Evolutionary conservation across 495 filamentous ascomycete genomes (phyloP), one percentile per base, ranked within the genome.

Genomic region (Aspergillus hancockii): DNA sequence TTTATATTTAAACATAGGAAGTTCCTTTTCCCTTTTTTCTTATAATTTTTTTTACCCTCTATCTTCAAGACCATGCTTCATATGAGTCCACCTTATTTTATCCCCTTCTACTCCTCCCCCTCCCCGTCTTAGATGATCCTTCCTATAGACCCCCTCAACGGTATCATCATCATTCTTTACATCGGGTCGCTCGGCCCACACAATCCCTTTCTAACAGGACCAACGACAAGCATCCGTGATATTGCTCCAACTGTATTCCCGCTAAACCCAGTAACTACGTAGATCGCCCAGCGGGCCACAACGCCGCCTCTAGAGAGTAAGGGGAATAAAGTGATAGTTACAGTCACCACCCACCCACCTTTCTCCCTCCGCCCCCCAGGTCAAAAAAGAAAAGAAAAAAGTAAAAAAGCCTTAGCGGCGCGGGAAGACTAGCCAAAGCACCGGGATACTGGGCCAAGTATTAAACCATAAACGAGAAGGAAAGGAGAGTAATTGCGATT

Each of bases 181-280:
- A 60, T 58, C 61, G 61, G 64, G 58, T 63, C 54, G 59, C 54
- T 60, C 61, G 65, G 59, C 60, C 65, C 65, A 67, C 64, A 63
- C 54, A 67, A 61, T 64, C 47, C 60, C 60, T 63, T 57, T 62
- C 43, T 51, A 31, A 41, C 54, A 58, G 57, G 19, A 57, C 57
- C 54, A 58, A 25, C 53, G 40, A 47, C 54, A 57, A 43, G 41
- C 61, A 45, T 32, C 34, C 49, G 52, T 43, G 47, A 51, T 49
- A 56, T 49, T 50, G 43, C 30, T 45, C 52, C 46, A 22, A 51
- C 21, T n/a, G 31, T 54, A 34, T 52, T 66, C 38, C 59, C 59
- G 52, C 63, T 59, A 62, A 63, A 50, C 40, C 46, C 55, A 55
- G 59, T 57, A 12, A 19, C 38, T 38, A 40, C 66, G 63, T 65